Conservation (phyloP, 148 eudicot species). For the Heliamphora exappendiculata region DNA sequence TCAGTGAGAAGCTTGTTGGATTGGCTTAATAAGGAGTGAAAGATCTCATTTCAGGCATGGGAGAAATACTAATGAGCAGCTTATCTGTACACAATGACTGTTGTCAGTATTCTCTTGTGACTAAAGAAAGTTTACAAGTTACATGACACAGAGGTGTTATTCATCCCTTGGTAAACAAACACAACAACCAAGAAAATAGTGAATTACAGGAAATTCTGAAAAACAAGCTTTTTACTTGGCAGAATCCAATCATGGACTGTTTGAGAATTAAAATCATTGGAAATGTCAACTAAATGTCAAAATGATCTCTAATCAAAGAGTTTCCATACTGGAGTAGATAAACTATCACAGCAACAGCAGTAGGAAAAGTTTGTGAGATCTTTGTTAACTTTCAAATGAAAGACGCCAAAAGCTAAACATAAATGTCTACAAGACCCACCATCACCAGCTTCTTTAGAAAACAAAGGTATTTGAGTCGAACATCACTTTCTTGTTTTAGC, state of each 20-base stretch:
- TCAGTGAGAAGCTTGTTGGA: conserved; percentile 89
- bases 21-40: conserved; percentile 40
- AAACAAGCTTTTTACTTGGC: neutral
- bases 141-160: neutral
- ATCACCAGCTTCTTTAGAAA: neutral
- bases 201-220: too few relatives aligned
- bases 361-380: neutral
- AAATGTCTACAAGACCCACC: neutral
- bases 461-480: neutral
- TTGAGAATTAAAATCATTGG: neutral
- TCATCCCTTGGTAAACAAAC: neutral
- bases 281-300: neutral
- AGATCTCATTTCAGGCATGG: neutral
- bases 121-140: neutral
- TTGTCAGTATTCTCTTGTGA: neutral
- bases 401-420: neutral
- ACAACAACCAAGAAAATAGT: neutral
- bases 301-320: neutral
- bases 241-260: neutral
- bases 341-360: neutral
- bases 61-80: neutral
- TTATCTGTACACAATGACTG: neutral
- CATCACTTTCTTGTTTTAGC: neutral
- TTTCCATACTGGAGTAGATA: neutral
- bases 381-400: neutral